phyloP scores from a whole-genome alignment of 179 eudicot genomes.

The Pouteria campechiana region DNA sequence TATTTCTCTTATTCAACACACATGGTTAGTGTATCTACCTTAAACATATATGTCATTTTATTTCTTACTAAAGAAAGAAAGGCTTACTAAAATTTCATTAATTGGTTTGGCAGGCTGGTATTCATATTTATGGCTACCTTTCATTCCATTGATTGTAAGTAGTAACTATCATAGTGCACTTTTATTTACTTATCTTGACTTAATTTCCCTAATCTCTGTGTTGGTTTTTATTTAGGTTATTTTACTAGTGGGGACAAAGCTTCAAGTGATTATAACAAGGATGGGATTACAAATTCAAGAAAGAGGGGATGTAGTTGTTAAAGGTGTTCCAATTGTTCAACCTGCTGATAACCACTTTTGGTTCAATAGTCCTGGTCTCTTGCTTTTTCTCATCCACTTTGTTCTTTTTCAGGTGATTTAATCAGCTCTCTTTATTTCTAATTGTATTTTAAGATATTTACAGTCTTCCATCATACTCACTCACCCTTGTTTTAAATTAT shows the following conservation, averaged over 20 bases:
- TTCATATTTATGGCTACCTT: slow-evolving; percentile 39
- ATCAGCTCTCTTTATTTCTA: no score
- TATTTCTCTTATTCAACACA: slow-evolving; percentile 35
- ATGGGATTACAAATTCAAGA: slow-evolving; percentile 32
- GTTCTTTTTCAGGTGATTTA: slow-evolving; percentile 34
- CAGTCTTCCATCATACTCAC: no score
- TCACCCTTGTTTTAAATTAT: no score
- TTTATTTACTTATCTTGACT: neutral
- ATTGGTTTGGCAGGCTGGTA: slow-evolving; percentile 21
- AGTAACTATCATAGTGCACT: neutral
- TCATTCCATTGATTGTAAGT: slow-evolving; percentile 37
- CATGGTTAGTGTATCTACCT: slow-evolving; percentile 22
- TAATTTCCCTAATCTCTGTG: neutral
- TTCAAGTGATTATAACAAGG: slow-evolving; percentile 36
- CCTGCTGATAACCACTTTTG: slow-evolving; percentile 33
- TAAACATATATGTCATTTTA: neutral
- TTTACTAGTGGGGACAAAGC: slow-evolving; percentile 27
- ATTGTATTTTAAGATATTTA: no score
- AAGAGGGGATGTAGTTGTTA: slow-evolving; percentile 27
- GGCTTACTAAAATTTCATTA: neutral
- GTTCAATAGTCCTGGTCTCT: slow-evolving; percentile 30
- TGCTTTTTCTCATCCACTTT: slow-evolving; percentile 25
- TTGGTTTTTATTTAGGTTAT: slow-evolving; percentile 13
- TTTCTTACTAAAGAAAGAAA: neutral
- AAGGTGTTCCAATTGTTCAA: slow-evolving; percentile 28